These are phyloP conservation scores for Thelephora ganbajun DNA, from an alignment of 768 basidiomycete genomes.

Conservation along the genomic window DNA sequence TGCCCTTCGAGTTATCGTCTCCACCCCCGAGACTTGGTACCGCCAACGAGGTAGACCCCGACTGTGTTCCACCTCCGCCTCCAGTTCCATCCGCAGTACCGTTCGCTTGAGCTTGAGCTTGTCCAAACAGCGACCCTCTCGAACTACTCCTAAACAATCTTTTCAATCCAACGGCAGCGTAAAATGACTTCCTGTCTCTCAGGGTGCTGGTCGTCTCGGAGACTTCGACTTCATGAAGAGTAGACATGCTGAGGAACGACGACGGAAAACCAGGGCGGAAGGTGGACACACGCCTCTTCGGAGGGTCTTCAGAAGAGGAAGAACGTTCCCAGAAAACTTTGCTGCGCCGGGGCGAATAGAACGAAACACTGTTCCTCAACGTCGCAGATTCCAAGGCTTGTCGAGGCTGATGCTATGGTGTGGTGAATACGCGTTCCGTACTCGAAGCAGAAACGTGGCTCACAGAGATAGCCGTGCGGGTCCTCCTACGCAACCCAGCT, in stretches of 20 bases:
- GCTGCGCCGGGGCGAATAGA: background rate
- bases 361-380: background rate
- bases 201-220: too few species aligned
- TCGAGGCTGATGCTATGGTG: background rate
- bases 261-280: background rate
- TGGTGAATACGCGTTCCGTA: too few species aligned
- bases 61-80: too few species aligned
- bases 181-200: background rate
- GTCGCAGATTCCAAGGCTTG: background rate
- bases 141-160: background rate
- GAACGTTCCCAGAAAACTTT: background rate
- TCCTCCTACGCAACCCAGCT: background rate
- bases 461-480: background rate
- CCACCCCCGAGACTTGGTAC: background rate
- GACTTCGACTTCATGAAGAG: background rate
- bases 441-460: background rate
- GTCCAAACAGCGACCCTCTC: background rate
- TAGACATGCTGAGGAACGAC: background rate
- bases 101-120: background rate
- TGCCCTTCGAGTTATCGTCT: background rate
- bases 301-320: background rate
- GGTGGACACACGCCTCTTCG: background rate
- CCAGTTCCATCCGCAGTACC: background rate
- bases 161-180: background rate
- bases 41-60: too few species aligned